phyloP scores from a whole-genome alignment of 2,329 filamentous ascomycete genomes.

The Colletotrichum viniferum region DNA sequence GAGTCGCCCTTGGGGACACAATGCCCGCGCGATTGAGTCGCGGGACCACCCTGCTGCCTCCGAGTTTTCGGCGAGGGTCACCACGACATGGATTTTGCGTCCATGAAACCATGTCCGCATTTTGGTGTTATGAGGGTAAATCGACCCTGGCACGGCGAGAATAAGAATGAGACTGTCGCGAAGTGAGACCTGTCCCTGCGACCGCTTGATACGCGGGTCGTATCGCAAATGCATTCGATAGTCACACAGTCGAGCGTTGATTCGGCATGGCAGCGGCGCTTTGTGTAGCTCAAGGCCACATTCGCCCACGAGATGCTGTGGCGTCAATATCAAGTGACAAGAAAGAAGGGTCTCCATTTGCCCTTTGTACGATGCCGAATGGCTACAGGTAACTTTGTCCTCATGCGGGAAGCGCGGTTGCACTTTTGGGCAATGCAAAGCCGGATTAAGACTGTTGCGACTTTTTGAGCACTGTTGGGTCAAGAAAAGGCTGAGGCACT shows the following conservation, averaged over 20 bases:
- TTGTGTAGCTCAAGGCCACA: not conserved
- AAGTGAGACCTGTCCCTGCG: not conserved
- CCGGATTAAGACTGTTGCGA: slow-evolving; percentile 7
- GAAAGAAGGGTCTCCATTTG: not conserved
- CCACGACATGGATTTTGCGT: not conserved
- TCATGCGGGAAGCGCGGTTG: not conserved
- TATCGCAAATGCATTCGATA: not conserved
- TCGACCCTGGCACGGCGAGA: not conserved
- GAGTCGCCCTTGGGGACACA: not conserved
- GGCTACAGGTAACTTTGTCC: not conserved
- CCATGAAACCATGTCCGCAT: not conserved
- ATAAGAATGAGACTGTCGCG: not conserved
- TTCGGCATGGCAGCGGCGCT: not conserved
- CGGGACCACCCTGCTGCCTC: not conserved
- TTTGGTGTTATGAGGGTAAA: not conserved
- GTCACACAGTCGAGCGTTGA: not conserved
- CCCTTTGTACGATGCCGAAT: not conserved
- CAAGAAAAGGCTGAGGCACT: slow-evolving; percentile 25
- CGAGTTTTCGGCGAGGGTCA: not conserved
- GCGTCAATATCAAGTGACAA: not conserved
- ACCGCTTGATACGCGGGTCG: not conserved
- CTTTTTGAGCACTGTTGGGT: slow-evolving; percentile 19
- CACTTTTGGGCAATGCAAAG: not conserved
- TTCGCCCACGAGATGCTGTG: not conserved
- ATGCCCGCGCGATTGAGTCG: not conserved